phyloP scores from a whole-genome alignment of 2,329 filamentous ascomycete genomes.

The Davidsoniella australis region DNA sequence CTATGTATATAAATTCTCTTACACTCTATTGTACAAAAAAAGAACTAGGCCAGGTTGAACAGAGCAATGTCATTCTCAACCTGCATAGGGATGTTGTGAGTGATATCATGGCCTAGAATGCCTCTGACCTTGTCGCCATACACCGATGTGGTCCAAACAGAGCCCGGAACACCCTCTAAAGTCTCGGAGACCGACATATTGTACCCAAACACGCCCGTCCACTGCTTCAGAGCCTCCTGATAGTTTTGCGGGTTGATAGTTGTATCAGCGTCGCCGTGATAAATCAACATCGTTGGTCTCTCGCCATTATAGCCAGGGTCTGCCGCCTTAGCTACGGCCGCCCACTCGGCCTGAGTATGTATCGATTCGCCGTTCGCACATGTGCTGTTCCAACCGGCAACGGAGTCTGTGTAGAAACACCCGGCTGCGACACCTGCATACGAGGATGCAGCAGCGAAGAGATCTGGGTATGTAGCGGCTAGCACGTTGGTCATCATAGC shows the following conservation, averaged over 20 bases:
- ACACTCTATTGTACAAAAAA: too few species aligned
- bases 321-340: constrained; percentile 16
- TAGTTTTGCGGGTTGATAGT: constrained; percentile 36
- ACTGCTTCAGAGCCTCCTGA: constrained; percentile 39
- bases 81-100: too few species aligned
- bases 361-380: constrained; percentile 33
- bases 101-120: constrained; percentile 15
- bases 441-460: constrained; percentile 33
- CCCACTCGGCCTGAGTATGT: constrained; percentile 25
- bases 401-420: constrained; percentile 31
- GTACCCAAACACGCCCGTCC: constrained; percentile 33
- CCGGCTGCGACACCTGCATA: constrained; percentile 38
- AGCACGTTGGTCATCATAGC: constrained; percentile 32
- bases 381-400: constrained; percentile 34
- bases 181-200: constrained; percentile 18
- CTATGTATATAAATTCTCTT: too few species aligned
- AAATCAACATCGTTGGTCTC: constrained; percentile 40
- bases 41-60: too few species aligned
- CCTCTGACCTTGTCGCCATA: constrained; percentile 21
- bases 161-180: constrained; percentile 20
- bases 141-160: constrained; percentile 23
- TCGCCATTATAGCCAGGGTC: constrained; percentile 32
- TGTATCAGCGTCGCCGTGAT: constrained; percentile 35
- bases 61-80: too few species aligned
- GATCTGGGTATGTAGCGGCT: constrained; percentile 35